Evolutionary conservation across 1,284 basidiomycete species (phyloP).

Genomic region (Ustilago bromivora): DNA sequence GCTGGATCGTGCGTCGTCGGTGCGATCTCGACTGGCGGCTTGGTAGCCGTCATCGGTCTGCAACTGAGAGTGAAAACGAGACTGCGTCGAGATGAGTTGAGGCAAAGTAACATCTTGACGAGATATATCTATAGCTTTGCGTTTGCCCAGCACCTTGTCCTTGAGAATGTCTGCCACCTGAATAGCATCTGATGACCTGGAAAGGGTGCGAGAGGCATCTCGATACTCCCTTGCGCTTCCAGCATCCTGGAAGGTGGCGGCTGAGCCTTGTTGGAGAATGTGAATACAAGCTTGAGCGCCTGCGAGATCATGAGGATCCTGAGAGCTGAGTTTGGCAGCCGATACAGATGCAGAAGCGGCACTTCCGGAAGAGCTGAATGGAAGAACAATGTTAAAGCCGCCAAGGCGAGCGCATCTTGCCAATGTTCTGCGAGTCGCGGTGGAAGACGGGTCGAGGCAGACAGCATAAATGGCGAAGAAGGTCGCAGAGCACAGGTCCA

Average conservation of each 20-base stretch:
- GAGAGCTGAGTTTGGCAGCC: conserved; percentile 40
- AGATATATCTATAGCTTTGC: conserved; percentile 25
- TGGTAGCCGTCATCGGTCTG: conserved; percentile 54
- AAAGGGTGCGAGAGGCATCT: conserved; percentile 55
- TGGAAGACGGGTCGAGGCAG: conserved; percentile 48
- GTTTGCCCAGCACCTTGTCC: conserved; percentile 38
- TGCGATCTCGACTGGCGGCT: conserved; percentile 44
- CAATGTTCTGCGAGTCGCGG: conserved; percentile 48
- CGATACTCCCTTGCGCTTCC: conserved; percentile 60
- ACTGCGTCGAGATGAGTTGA: conserved; percentile 15
- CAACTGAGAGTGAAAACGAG: conserved; percentile 47
- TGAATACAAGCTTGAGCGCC: conserved; percentile 62
- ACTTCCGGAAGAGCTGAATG: conserved; percentile 57
- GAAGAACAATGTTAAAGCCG: conserved; percentile 58
- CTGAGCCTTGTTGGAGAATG: conserved; percentile 58
- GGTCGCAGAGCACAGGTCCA: conserved; percentile 58
- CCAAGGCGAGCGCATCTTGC: conserved; percentile 60
- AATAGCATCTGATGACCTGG: conserved; percentile 54
- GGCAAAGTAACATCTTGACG: background rate
- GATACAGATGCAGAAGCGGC: conserved; percentile 34
- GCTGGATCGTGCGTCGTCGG: conserved; percentile 42
- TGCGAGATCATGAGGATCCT: conserved; percentile 41
- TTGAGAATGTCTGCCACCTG: conserved; percentile 37
- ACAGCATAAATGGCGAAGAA: conserved; percentile 59
- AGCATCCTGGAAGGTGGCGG: conserved; percentile 54